These are phyloP conservation scores for Acer saccharum DNA, from an alignment of 345 rosid genomes.

Conservation along the genomic window DNA sequence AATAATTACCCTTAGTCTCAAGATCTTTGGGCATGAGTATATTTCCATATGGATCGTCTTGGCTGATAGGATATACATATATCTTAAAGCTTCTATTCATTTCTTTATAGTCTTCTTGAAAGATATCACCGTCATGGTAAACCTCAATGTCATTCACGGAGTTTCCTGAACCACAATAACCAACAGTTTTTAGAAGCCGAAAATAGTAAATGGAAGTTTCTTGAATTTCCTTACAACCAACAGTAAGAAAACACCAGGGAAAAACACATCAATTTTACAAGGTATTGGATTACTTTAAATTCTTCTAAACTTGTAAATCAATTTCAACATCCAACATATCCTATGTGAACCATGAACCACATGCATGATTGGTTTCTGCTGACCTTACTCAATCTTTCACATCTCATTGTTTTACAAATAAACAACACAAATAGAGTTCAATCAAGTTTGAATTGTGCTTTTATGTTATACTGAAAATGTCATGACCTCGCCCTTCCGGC, in stretches of 20 bases:
- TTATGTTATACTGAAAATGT: no score
- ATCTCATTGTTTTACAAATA: not conserved
- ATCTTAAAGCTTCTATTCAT: slow-evolving; percentile 66
- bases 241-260: not conserved
- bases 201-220: not conserved
- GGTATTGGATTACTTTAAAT: not conserved
- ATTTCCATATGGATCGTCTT: slow-evolving; percentile 49
- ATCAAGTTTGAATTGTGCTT: no score
- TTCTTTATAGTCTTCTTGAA: slow-evolving; percentile 49
- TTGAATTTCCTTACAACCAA: not conserved
- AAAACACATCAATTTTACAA: not conserved
- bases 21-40: slow-evolving; percentile 42
- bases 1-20: slow-evolving; percentile 50
- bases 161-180: slow-evolving; percentile 41
- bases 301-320: no score
- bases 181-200: slow-evolving; percentile 21
- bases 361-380: no score
- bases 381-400: no score
- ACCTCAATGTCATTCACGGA: slow-evolving; percentile 33
- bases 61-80: slow-evolving; percentile 54
- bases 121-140: slow-evolving; percentile 46
- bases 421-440: no score
- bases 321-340: no score
- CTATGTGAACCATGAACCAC: no score
- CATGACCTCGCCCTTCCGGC: no score